phyloP scores from a whole-genome alignment of 805 yeast species.

The Zygotorulaspora sp. region DNA sequence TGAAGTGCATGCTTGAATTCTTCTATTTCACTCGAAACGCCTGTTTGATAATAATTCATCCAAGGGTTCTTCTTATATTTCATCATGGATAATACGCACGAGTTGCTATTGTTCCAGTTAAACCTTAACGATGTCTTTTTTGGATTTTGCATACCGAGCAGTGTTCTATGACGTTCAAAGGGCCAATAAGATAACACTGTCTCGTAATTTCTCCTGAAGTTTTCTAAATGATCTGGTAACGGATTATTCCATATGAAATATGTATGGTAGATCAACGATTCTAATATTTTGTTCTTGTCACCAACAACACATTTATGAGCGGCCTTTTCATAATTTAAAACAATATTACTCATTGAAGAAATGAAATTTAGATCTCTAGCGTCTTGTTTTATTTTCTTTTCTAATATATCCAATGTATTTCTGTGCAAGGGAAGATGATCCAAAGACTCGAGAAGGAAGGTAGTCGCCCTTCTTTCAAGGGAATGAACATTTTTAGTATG shows the following conservation, averaged over 20 bases:
- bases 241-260: slow-evolving; percentile 19
- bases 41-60: slow-evolving; percentile 6
- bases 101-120: slow-evolving; percentile 16
- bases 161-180: slow-evolving; percentile 17
- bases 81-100: slow-evolving; percentile 11
- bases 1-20: slow-evolving; percentile 1
- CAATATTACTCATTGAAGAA: slow-evolving; percentile 4
- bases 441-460: slow-evolving; percentile 2
- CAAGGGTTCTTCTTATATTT: slow-evolving; percentile 14
- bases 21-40: background rate
- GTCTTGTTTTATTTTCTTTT: background rate
- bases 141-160: slow-evolving; percentile 17
- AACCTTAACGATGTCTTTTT: slow-evolving; percentile 13
- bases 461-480: background rate
- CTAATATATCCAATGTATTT: slow-evolving; percentile 10
- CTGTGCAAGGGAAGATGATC: slow-evolving; percentile 12
- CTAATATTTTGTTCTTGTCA: slow-evolving; percentile 13
- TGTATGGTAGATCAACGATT: slow-evolving; percentile 16
- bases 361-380: background rate
- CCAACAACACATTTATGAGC: background rate
- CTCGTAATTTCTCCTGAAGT: slow-evolving; percentile 12
- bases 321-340: slow-evolving; percentile 2
- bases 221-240: slow-evolving; percentile 14
- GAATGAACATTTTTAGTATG: too few species aligned
- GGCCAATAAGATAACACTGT: slow-evolving; percentile 23